Evolutionary conservation across 2,329 filamentous ascomycete species (phyloP), one percentile per base, ranked within the genome.

Genomic region (Neodidymelliopsis sp.): DNA sequence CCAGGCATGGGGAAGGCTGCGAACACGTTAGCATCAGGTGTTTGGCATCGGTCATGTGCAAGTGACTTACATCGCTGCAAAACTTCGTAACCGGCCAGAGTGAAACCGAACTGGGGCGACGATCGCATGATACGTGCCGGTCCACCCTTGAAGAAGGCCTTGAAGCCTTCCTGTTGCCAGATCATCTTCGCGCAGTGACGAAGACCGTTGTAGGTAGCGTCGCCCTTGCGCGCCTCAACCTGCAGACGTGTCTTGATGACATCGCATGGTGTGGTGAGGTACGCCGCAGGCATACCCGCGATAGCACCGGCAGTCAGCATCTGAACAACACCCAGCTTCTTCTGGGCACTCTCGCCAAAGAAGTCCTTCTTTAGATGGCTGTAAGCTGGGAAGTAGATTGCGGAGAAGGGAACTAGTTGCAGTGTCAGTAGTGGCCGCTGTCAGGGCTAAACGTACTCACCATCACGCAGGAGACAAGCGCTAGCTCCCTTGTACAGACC

Each of bases 211-310:
- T 99, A 99, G 37, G 82, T 81, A 3, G 87, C 87, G 66, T 99
- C 93, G 56, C 94, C 94, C 81, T 97, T 97, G 59, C 94, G 89
- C 16, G 93, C 92, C 75, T 99, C 94, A 50, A 99, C 94, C 75
- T 99, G 94, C 52, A 99, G 82, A 72, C 94, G 89, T 3, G 94
- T 99, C 83, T 99, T 99, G 86, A 99, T 97, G 54, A 99, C 94
- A 70, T 99, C 94, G 79, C 90, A 97, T 0, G 94, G 94, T 2
- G 94, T 99, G 18, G 94, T 99, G 55, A 99, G 82, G 78, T 99
- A 99, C 10, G 78, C 78, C 12, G 78, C 77, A 10, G 78, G 78
- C 78, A 81, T 81, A 67, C 78, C 78, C 10, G 78, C 78, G 38
- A 99, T 97, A 51, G 94, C 94, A 78, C 94, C 94, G 6, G 94